Base-by-base conservation (phyloP, 1,284 basidiomycete genomes). In the Ustilago lituana region DNA sequence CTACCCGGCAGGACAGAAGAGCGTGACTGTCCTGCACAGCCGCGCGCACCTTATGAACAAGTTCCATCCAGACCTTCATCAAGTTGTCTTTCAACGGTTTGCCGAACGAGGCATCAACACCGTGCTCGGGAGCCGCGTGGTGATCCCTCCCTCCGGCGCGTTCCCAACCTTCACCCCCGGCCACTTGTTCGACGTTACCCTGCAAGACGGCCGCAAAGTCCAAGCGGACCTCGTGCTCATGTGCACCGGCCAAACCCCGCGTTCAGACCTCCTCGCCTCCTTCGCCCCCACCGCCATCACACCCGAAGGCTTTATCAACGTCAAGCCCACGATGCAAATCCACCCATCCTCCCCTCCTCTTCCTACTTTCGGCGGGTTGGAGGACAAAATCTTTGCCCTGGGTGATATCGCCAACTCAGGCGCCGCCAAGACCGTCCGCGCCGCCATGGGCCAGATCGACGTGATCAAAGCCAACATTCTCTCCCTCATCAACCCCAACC, bases 221-320 rank as follows among this genome's bases (percentile, higher is more conserved):
- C 9, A 5, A 11, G 68, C 59, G 3, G 63, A 72, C 35, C 36
- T 73, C 3, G 55, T 70, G 15, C 49, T 74, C 10, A 47, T 67
- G 46, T 74, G 71, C 40, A 74, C 71, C 14, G 71, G 71, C 31
- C 71, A 74, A 47, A 66, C 66, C 5, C 71, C 71, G 0, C 48
- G 52, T 7, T 73, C 71, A 4, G 40, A 44, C 0, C 48, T 73
- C 3, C 47, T 71, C 12, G 27, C 46, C 9, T 19, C 33, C 1
- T 61, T 60, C 19, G 49, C 62, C 2, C 67, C 71, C 5, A 17
- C 45, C 2, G 37, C 55, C 4, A 48, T 70, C 31, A 52, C 59
- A 3, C 14, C 6, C 3, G 47, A 54, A 27, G 67, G 66, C 0
- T 70, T 67, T 49, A 66, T 74, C 51, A 35, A 53, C 19, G 71